phyloP scores from a whole-genome alignment of 2,329 filamentous ascomycete genomes.

The Cylindrodendrum hubeiense region DNA sequence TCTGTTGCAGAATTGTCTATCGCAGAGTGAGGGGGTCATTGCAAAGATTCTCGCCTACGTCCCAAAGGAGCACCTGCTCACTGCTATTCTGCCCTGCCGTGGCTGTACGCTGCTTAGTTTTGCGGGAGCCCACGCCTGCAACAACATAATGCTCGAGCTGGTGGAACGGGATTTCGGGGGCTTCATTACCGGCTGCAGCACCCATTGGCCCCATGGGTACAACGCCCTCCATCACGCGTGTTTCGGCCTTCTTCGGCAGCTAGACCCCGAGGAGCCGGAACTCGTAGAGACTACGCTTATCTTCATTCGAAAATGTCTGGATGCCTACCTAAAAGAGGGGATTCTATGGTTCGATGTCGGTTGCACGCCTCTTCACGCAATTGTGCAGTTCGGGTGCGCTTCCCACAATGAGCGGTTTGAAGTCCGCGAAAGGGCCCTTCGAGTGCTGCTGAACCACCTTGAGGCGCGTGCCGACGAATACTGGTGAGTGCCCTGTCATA shows the following conservation, averaged over 20 bases:
- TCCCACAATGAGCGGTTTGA: neutral
- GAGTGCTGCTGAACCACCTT: slow-evolving; percentile 33
- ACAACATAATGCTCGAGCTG: slow-evolving; percentile 34
- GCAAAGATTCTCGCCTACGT: slow-evolving; percentile 28
- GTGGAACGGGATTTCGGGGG: slow-evolving; percentile 34
- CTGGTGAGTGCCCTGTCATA: slow-evolving; percentile 26
- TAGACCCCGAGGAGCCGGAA: slow-evolving; percentile 18
- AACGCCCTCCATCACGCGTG: slow-evolving; percentile 37
- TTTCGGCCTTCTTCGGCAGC: slow-evolving; percentile 22
- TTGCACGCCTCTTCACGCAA: slow-evolving; percentile 30
- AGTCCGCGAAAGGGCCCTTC: slow-evolving; percentile 24
- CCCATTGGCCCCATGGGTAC: slow-evolving; percentile 39
- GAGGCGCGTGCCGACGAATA: slow-evolving; percentile 30
- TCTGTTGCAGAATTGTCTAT: slow-evolving; percentile 24
- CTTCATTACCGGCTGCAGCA: slow-evolving; percentile 31
- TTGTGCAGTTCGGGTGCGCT: slow-evolving; percentile 25
- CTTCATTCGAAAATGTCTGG: slow-evolving; percentile 34
- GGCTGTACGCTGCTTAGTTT: slow-evolving; percentile 42
- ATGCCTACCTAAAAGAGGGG: slow-evolving; percentile 34
- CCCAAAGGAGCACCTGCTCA: slow-evolving; percentile 28
- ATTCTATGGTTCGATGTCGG: slow-evolving; percentile 36
- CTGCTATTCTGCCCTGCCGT: slow-evolving; percentile 38
- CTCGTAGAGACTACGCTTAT: slow-evolving; percentile 8
- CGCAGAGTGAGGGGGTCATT: slow-evolving; percentile 18
- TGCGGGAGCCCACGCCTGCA: slow-evolving; percentile 11